These are phyloP conservation scores for Purshia tridentata DNA, from an alignment of 306 rosid genomes.

Conservation along the genomic window DNA sequence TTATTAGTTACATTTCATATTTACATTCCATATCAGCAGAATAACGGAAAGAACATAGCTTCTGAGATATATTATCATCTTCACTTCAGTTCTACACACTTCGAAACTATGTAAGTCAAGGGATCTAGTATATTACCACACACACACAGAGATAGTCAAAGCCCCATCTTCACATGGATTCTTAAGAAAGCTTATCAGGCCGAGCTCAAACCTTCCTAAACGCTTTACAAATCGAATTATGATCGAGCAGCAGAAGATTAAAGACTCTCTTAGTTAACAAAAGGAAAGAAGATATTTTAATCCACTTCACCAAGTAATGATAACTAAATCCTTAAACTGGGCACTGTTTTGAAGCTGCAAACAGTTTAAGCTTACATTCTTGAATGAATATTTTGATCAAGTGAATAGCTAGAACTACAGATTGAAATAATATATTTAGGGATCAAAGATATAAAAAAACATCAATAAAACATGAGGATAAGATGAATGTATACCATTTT, in stretches of 20 bases:
- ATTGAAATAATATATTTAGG: neutral
- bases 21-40: neutral
- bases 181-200: neutral
- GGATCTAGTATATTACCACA: neutral
- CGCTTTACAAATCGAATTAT: neutral
- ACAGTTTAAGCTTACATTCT: neutral
- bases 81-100: neutral
- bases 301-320: neutral
- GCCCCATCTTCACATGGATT: neutral
- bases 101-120: neutral
- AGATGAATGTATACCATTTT: neutral
- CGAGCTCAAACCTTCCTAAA: neutral
- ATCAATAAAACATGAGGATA: neutral
- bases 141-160: neutral
- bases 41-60: neutral
- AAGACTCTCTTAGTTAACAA: neutral
- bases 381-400: neutral
- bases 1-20: neutral
- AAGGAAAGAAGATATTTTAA: neutral
- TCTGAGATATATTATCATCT: neutral
- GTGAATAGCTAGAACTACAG: neutral
- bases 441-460: neutral
- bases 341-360: too few relatives aligned
- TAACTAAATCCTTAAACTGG: too few relatives aligned
- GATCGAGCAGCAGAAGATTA: neutral